Base-by-base conservation (phyloP, 768 basidiomycete species). In the Fistulinella prunicolor region DNA sequence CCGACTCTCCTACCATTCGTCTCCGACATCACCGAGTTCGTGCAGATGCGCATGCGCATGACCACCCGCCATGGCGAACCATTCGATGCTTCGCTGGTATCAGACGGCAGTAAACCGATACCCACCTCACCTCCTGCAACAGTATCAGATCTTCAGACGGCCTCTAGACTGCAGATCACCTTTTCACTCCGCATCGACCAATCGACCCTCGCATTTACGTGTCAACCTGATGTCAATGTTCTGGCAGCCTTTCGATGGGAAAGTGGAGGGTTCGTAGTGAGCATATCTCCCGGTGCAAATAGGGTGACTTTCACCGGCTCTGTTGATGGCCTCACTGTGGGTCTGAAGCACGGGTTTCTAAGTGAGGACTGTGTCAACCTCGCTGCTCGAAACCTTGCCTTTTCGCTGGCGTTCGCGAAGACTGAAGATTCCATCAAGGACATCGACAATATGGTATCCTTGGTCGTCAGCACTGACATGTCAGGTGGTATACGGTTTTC, bases 151-250 rank as follows among this genome's bases (percentile, higher is more conserved):
- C 48, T 59, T 24, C 47, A 58, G 23, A 53, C 67, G 34, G 46
- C 65, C 16, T 73, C 77, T 17, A 75, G 78, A 50, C 72, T 92
- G 62, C 83, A 83, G 46, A 81, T 95, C 56, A 87, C 80, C 51
- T 81, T 96, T 69, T 92, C 90, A 57, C 75, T 98, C 28, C 88
- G 90, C 23, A 95, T 98, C 55, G 93, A 97, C 61, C 80, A 85
- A 60, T 97, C 95, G 0, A 83, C 78, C 46, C 75, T 98, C 42
- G 83, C 88, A 49, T 70, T 98, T 22, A 90, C 88, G 1, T 97
- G 95, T 56, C 82, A 85, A 51, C 92, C 92, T 0, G 91, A 94
- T 59, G 90, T 93, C 43, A 92, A 94, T 54, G 94, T 96, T n/a
- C 76, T 86, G 35, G 91, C 89, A 13, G 86, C 85, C 2, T 62